Evolutionary conservation across 805 yeast genomes (phyloP).

Genomic region (Peterozyma toletana): DNA sequence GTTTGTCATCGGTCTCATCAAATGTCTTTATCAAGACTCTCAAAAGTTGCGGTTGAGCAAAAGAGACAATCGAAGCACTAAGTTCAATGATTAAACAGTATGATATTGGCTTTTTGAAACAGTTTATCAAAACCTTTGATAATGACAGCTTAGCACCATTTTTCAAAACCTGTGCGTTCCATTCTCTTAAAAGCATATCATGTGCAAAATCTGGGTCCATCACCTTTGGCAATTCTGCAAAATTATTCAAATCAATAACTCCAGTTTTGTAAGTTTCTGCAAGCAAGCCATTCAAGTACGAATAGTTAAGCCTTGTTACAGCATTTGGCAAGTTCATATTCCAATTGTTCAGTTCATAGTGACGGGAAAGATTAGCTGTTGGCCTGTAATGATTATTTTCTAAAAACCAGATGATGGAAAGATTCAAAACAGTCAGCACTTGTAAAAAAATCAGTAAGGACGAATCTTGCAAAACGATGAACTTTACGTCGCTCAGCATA

Average conservation of each 20-base stretch:
- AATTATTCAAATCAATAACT: slow-evolving; percentile 1
- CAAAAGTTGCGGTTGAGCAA: slow-evolving; percentile 39
- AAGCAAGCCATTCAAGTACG: slow-evolving; percentile 89
- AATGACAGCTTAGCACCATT: neutral
- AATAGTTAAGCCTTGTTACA: slow-evolving; percentile 71
- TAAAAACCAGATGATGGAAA: neutral
- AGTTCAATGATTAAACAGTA: neutral
- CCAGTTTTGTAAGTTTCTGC: slow-evolving; percentile 49
- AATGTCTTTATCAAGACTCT: slow-evolving; percentile 28
- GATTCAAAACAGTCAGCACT: neutral
- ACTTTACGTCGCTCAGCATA: neutral
- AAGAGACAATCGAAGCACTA: slow-evolving; percentile 8
- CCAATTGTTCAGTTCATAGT: slow-evolving; percentile 9
- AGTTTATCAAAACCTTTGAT: neutral
- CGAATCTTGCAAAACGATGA: neutral
- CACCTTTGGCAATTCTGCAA: neutral
- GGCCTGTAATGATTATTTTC: slow-evolving; percentile 7
- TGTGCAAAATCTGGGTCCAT: neutral
- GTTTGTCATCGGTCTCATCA: slow-evolving; percentile 22
- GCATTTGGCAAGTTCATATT: slow-evolving; percentile 39
- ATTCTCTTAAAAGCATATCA: neutral
- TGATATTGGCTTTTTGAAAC: neutral
- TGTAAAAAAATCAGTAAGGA: neutral
- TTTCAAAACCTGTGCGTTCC: neutral
- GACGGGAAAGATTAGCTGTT: slow-evolving; percentile 8